These are phyloP conservation scores for Rutstroemia sp. DNA, from an alignment of 2,329 filamentous ascomycete species.

Conservation along the genomic window DNA sequence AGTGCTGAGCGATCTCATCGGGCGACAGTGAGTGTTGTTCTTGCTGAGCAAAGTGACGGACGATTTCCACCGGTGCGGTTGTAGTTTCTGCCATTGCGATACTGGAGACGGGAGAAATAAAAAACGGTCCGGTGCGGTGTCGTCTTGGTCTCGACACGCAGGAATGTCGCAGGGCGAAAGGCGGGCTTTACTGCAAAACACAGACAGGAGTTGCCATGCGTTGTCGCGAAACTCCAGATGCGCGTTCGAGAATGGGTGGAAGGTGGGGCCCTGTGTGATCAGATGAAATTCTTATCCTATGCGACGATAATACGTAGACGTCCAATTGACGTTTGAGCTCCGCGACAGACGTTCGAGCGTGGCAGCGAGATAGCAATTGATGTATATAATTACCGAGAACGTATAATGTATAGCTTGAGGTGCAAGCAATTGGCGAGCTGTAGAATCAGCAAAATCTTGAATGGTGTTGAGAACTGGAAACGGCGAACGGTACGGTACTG, in stretches of 20 bases:
- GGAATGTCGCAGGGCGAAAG: no score
- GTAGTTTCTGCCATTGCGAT: slow-evolving; percentile 2
- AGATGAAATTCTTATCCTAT: background rate
- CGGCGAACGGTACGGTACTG: background rate
- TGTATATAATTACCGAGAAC: no score
- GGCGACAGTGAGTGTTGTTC: slow-evolving; percentile 18
- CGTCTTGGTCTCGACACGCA: no score
- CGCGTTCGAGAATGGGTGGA: background rate
- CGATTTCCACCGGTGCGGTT: slow-evolving; percentile 19
- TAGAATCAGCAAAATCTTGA: background rate
- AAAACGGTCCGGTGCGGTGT: no score
- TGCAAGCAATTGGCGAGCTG: no score
- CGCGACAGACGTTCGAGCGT: no score
- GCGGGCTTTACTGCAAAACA: slow-evolving; percentile 3
- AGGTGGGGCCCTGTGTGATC: slow-evolving; percentile 2
- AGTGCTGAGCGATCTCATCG: slow-evolving; percentile 20
- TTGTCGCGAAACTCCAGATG: slow-evolving; percentile 1
- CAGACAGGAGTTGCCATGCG: slow-evolving; percentile 7
- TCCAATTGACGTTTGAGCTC: no score
- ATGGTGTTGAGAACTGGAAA: background rate
- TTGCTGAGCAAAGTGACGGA: slow-evolving; percentile 20
- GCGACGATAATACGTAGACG: no score
- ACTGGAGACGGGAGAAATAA: background rate
- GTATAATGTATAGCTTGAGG: no score
- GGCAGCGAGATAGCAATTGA: no score